phyloP scores from a whole-genome alignment of 1,139 yeast species.

The Candida sanyaensis region DNA sequence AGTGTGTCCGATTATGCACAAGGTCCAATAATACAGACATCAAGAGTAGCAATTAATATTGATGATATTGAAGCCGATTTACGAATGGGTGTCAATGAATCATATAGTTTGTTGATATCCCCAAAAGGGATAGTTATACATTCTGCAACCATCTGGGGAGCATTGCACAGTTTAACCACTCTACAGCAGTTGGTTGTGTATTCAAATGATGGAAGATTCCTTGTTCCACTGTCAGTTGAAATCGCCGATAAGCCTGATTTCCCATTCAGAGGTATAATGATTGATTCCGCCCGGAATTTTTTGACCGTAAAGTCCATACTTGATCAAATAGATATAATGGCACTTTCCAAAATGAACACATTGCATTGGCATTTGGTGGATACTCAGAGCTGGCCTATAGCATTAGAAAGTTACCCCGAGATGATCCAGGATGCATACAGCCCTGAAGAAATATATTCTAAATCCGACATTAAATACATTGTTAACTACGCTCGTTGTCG shows the following conservation, averaged over 20 bases:
- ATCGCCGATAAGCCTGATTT: constrained; percentile 41
- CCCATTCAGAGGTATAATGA: constrained; percentile 47
- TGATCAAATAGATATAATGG: constrained; percentile 46
- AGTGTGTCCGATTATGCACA: background rate
- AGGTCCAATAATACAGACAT: background rate
- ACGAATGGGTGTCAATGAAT: constrained; percentile 45
- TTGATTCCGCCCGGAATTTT: constrained; percentile 48
- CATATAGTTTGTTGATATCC: constrained; percentile 29
- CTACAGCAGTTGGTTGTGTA: constrained; percentile 44
- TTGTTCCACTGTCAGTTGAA: constrained; percentile 35
- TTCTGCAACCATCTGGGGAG: constrained; percentile 48
- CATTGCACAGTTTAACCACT: constrained; percentile 45
- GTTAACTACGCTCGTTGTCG: constrained; percentile 37
- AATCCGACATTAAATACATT: constrained; percentile 31
- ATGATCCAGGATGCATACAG: constrained; percentile 49
- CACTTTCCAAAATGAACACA: constrained; percentile 41
- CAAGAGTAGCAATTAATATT: constrained; percentile 16
- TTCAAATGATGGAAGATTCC: constrained; percentile 18
- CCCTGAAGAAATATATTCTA: constrained; percentile 32
- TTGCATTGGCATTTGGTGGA: constrained; percentile 52
- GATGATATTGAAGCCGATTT: constrained; percentile 30
- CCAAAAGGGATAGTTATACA: constrained; percentile 21
- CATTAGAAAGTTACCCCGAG: constrained; percentile 35
- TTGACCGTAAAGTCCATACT: constrained; percentile 28
- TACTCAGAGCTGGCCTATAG: constrained; percentile 50